A percentile compares a stretch with the other conserved stretches of the same genome.
phyloP scores from a whole-genome alignment of 495 filamentous ascomycete genomes.

The Penicillium macrosclerotiorum region DNA sequence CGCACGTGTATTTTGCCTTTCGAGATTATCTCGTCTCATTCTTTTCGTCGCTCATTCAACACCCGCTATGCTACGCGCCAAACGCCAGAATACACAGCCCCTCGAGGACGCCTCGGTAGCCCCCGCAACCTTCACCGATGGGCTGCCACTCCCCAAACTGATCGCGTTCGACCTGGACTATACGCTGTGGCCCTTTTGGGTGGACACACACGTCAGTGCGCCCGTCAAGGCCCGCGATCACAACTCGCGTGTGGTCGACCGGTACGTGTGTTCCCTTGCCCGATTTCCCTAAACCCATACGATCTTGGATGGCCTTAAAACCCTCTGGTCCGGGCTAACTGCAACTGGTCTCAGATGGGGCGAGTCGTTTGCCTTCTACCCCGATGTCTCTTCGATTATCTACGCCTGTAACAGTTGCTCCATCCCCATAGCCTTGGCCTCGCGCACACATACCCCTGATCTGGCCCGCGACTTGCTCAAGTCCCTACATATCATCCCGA shows the following conservation, averaged over 20 bases:
- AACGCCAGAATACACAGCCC: conserved; percentile 38
- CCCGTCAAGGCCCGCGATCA: conserved; percentile 67
- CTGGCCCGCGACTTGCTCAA: conserved; percentile 78
- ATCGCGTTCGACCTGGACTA: conserved; percentile 96
- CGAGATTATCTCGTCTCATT: neutral
- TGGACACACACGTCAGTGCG: conserved; percentile 84
- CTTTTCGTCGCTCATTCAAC: neutral
- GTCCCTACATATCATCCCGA: conserved; percentile 63
- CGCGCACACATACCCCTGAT: conserved; percentile 78
- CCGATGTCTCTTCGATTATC: conserved; percentile 71
- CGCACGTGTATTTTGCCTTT: neutral
- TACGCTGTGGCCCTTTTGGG: conserved; percentile 97
- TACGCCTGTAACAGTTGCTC: conserved; percentile 53
- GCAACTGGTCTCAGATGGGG: too few species aligned
- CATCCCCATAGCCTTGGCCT: conserved; percentile 72
- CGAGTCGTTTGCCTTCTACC: conserved; percentile 80
- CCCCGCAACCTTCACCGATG: conserved; percentile 70
- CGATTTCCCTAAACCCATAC: too few species aligned
- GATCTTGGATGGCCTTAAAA: too few species aligned
- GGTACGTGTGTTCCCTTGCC: conserved; percentile 24
- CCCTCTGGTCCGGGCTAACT: too few species aligned
- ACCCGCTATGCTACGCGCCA: conserved; percentile 30
- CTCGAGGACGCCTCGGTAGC: conserved; percentile 40
- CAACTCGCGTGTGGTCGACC: conserved; percentile 52
- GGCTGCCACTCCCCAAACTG: conserved; percentile 75